A percentile compares a stretch with the other conserved stretches of the same genome.
phyloP scores from a whole-genome alignment of 345 rosid species.

The Boechera divaricarpa region DNA sequence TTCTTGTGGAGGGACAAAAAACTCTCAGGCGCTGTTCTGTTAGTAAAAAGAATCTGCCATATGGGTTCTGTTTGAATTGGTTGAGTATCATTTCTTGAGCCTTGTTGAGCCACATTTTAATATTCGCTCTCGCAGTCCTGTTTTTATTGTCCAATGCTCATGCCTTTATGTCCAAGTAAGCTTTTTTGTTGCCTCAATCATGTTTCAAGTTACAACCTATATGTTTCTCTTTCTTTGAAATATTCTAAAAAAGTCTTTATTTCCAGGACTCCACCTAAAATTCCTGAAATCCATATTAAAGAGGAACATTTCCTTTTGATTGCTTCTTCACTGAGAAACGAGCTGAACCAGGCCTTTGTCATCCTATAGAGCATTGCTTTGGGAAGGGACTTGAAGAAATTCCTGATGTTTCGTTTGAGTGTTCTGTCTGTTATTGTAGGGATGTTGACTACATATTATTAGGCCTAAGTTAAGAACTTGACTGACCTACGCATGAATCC shows the following conservation, averaged over 20 bases:
- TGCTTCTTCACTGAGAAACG: conserved; percentile 62
- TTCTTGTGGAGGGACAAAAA: conserved; percentile 89
- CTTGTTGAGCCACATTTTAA: conserved; percentile 69
- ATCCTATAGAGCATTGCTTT: conserved; percentile 59
- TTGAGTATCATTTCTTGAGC: conserved; percentile 77
- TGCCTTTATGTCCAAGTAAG: conserved; percentile 71
- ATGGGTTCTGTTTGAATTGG: conserved; percentile 77
- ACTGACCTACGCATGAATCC: not conserved
- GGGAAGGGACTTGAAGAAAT: conserved; percentile 75
- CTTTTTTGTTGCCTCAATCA: not conserved
- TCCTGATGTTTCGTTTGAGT: conserved; percentile 59
- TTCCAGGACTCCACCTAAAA: conserved; percentile 60
- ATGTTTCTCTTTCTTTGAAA: not conserved
- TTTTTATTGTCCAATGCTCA: conserved; percentile 74
- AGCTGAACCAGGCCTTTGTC: conserved; percentile 60
- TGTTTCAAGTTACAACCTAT: not conserved
- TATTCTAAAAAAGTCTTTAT: not conserved
- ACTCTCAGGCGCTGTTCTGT: conserved; percentile 63
- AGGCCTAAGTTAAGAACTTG: not conserved
- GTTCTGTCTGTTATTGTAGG: not conserved
- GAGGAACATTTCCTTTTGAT: conserved; percentile 67
- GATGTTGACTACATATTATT: not conserved
- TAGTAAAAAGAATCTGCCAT: too few species aligned
- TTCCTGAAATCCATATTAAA: conserved; percentile 71
- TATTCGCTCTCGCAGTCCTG: conserved; percentile 56